Conservation (phyloP, 2,329 filamentous ascomycete genomes). For the Metarhizium album region DNA sequence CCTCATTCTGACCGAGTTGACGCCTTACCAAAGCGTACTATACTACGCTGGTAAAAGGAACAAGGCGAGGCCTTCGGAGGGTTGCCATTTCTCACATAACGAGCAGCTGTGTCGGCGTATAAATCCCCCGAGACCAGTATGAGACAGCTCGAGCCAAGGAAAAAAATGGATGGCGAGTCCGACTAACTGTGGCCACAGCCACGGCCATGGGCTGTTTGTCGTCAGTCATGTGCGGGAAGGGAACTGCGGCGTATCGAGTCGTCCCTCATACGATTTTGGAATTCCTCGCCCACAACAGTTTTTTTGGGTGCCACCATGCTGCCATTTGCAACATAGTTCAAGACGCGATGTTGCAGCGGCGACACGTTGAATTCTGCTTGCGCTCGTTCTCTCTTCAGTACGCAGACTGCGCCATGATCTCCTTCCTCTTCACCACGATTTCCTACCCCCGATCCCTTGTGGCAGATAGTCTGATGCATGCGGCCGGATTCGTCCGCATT, state of each 20-base stretch:
- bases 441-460: background rate
- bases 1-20: background rate
- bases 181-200: too few relatives aligned
- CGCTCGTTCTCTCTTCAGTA: background rate
- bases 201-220: too few relatives aligned
- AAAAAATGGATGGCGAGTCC: background rate
- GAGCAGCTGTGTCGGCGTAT: background rate
- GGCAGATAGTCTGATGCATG: constrained; percentile 8
- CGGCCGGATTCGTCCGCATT: constrained; percentile 7
- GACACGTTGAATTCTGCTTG: background rate
- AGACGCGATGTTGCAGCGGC: background rate
- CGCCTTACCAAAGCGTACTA: background rate
- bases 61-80: background rate
- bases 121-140: background rate
- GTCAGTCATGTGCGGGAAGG: background rate
- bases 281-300: background rate
- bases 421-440: background rate
- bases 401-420: background rate
- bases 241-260: background rate
- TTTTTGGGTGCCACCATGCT: background rate
- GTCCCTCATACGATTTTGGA: background rate
- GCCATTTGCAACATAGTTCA: background rate
- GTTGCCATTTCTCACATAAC: background rate
- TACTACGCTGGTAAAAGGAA: background rate
- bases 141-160: background rate